Evolutionary conservation across 2,329 filamentous ascomycete genomes (phyloP).

Genomic region (Orbilia blumenaviensis): DNA sequence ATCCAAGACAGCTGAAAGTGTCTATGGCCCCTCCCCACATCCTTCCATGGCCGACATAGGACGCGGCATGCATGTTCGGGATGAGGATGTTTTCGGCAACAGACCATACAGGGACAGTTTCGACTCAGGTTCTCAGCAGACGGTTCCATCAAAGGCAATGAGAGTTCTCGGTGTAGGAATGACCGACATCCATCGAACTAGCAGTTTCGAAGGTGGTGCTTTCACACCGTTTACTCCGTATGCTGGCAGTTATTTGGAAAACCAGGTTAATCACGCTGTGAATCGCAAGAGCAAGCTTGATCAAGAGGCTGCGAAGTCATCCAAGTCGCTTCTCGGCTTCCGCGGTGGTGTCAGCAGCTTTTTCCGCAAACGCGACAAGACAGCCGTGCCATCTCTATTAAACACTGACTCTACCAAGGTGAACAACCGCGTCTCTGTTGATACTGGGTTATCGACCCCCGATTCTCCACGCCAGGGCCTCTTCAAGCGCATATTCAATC

Average conservation of each 20-base stretch:
- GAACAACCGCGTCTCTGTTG: background rate
- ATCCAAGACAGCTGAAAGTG: background rate
- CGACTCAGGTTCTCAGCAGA: background rate
- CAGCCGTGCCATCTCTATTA: background rate
- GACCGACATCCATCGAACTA: background rate
- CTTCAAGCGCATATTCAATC: constrained; percentile 30
- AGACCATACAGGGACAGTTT: background rate
- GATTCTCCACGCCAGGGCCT: constrained; percentile 17
- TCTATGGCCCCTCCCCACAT: background rate
- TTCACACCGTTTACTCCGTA: background rate
- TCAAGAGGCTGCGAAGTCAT: background rate
- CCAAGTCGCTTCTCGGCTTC: background rate
- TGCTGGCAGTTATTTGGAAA: constrained; percentile 6
- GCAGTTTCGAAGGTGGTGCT: background rate
- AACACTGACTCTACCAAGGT: background rate
- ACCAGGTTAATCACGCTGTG: constrained; percentile 6
- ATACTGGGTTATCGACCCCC: background rate
- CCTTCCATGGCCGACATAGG: constrained; percentile 10
- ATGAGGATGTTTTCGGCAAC: background rate
- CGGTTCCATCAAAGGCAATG: constrained; percentile 19
- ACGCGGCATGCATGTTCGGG: background rate
- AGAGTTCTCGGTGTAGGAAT: constrained; percentile 19
- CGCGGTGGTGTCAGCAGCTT: background rate
- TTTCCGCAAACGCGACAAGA: constrained; percentile 8
- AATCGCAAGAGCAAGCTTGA: constrained; percentile 1